These are phyloP conservation scores for Dentipellis fragilis DNA, from an alignment of 768 basidiomycete species.

Conservation along the genomic window DNA sequence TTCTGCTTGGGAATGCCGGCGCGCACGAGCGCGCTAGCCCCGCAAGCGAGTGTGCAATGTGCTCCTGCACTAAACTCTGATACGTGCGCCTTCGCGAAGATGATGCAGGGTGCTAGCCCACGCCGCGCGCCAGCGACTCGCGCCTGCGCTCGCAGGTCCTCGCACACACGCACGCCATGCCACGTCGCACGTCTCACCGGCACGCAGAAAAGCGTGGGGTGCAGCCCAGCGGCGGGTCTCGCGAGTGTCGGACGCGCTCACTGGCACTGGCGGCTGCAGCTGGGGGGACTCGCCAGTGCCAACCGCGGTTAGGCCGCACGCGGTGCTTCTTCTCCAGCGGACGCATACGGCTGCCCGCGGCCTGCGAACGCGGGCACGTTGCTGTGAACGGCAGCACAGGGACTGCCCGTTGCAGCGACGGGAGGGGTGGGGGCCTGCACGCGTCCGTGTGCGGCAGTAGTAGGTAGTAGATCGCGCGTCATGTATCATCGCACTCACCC, in stretches of 20 bases:
- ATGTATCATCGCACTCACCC: background rate
- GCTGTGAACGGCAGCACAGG: background rate
- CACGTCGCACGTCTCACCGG: too few relatives aligned
- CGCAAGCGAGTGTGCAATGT: background rate
- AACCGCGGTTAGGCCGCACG: too few relatives aligned
- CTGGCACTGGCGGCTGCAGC: too few relatives aligned
- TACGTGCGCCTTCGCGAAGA: background rate
- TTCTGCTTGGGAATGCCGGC: background rate
- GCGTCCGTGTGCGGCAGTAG: background rate
- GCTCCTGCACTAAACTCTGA: background rate
- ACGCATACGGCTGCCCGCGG: background rate
- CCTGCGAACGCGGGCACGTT: background rate
- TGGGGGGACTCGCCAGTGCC: too few relatives aligned
- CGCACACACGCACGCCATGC: background rate
- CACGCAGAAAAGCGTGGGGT: too few relatives aligned
- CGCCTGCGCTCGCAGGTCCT: background rate
- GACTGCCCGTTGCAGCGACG: background rate
- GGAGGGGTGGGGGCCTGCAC: background rate
- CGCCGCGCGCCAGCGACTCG: background rate
- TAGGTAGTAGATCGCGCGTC: background rate
- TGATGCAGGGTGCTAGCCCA: background rate
- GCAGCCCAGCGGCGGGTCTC: too few relatives aligned
- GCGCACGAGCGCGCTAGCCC: background rate
- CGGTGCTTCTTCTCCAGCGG: background rate
- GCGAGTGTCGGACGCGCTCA: too few relatives aligned